phyloP scores from a whole-genome alignment of 768 basidiomycete species.

The Tulasnella calospora region DNA sequence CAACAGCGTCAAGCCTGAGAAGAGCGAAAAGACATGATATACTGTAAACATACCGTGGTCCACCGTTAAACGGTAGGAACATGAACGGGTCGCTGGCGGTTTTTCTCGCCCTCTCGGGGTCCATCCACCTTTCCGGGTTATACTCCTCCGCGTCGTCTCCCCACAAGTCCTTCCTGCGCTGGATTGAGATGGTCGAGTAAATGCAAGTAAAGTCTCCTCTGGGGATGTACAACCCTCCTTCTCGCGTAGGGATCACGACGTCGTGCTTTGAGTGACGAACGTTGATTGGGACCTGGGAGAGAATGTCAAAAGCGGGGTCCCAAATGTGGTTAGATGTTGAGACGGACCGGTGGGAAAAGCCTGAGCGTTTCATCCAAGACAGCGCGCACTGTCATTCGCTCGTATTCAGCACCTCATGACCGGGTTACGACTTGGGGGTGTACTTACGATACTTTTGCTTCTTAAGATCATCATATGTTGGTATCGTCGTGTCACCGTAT shows the following conservation, averaged over 20 bases:
- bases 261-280: constrained; percentile 31
- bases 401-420: background rate
- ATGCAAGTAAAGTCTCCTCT: constrained; percentile 1
- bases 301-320: background rate
- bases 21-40: background rate
- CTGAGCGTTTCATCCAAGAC: constrained; percentile 37
- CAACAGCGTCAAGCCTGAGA: background rate
- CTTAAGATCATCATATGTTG: constrained; percentile 31
- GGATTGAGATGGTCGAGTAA: constrained; percentile 29
- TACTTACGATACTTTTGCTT: constrained; percentile 27
- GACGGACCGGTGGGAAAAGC: constrained; percentile 36
- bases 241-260: constrained; percentile 10
- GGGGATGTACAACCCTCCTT: constrained; percentile 28
- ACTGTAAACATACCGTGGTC: constrained; percentile 16
- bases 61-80: constrained; percentile 26
- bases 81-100: constrained; percentile 14
- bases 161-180: constrained; percentile 35
- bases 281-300: constrained; percentile 15
- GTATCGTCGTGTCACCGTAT: constrained; percentile 10
- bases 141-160: constrained; percentile 37
- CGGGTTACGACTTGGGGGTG: background rate
- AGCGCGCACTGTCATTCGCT: constrained; percentile 33
- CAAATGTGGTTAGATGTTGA: too few species aligned
- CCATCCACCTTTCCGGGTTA: constrained; percentile 36
- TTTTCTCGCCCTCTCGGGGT: background rate